phyloP scores from a whole-genome alignment of 345 rosid species.

The Lepidium didymum region DNA sequence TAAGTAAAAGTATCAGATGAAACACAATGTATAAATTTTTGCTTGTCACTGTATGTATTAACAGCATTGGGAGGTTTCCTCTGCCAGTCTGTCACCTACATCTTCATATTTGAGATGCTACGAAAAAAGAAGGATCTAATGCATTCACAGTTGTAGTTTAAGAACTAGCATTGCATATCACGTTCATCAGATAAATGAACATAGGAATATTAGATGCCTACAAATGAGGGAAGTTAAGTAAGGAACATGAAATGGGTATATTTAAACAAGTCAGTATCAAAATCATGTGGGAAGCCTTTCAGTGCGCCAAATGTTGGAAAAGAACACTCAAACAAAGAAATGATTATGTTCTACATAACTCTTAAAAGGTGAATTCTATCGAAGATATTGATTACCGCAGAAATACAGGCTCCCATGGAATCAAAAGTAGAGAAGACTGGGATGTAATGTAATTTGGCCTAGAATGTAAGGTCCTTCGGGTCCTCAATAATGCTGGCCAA shows the following conservation, averaged over 20 bases:
- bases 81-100: background rate
- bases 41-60: background rate
- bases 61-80: background rate
- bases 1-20: constrained; percentile 14
- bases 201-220: background rate
- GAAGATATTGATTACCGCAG: constrained; percentile 18
- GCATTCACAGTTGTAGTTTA: background rate
- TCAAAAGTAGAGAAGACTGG: constrained; percentile 14
- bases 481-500: constrained; percentile 78
- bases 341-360: constrained; percentile 20
- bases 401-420: constrained; percentile 30
- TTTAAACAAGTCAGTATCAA: background rate
- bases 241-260: background rate
- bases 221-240: background rate
- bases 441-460: constrained; percentile 10
- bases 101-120: constrained; percentile 2
- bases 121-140: background rate
- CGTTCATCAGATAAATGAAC: background rate
- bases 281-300: constrained; percentile 4
- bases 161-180: background rate
- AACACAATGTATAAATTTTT: constrained; percentile 1
- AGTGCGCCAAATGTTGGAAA: constrained; percentile 1
- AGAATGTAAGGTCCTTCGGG: constrained; percentile 81
- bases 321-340: constrained; percentile 7
- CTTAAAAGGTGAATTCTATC: constrained; percentile 12